phyloP scores from a whole-genome alignment of 768 basidiomycete genomes.

The Lactifluus pinguis region DNA sequence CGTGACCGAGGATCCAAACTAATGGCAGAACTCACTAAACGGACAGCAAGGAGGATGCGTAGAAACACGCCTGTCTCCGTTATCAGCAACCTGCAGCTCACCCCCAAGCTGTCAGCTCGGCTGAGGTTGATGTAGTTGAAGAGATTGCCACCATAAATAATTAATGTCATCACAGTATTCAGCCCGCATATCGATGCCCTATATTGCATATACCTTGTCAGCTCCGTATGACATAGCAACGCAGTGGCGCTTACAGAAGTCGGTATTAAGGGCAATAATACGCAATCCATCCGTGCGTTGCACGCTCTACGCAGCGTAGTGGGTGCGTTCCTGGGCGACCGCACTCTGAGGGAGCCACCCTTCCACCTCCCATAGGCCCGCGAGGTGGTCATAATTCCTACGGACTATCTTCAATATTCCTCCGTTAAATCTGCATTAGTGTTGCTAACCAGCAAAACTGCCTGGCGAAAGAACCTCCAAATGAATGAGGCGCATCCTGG shows the following conservation, averaged over 20 bases:
- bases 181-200: too few species aligned
- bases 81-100: slow-evolving; percentile 68
- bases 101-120: slow-evolving; percentile 59
- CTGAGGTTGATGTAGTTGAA: slow-evolving; percentile 75
- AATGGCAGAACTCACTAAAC: slow-evolving; percentile 15
- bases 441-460: slow-evolving; percentile 56
- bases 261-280: too few species aligned
- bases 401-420: not conserved
- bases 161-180: too few species aligned
- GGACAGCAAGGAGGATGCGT: not conserved
- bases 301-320: too few species aligned
- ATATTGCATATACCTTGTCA: too few species aligned
- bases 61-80: slow-evolving; percentile 52
- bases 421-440: not conserved
- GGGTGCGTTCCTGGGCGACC: slow-evolving; percentile 47
- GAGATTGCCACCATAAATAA: slow-evolving; percentile 44
- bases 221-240: too few species aligned
- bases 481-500: slow-evolving; percentile 50
- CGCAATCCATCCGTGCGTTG: too few species aligned
- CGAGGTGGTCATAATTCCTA: slow-evolving; percentile 74
- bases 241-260: too few species aligned
- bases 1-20: slow-evolving; percentile 50
- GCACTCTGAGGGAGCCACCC: slow-evolving; percentile 55
- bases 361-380: slow-evolving; percentile 61
- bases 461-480: slow-evolving; percentile 43